Evolutionary conservation across 164 flowering plant genomes (phyloP).

Genomic region (Tetracentron sinense): DNA sequence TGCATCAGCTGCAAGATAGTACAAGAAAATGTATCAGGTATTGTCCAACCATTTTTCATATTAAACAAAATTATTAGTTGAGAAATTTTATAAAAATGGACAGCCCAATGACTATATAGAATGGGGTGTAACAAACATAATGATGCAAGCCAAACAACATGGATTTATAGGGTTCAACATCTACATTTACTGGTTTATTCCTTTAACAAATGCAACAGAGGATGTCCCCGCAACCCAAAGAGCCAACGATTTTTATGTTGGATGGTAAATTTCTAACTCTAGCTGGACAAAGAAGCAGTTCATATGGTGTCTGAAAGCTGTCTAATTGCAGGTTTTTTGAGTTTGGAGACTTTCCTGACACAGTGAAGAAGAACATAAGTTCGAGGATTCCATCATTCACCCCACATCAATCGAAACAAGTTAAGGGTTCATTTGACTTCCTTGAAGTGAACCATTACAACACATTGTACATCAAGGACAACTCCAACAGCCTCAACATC

Average conservation of each 20-base stretch:
- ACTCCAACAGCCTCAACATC: no score
- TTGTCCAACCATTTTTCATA: no score
- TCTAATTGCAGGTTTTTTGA: constrained; percentile 32
- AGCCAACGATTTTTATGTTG: constrained; percentile 19
- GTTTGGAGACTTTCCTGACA: constrained; percentile 58
- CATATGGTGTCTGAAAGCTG: background rate
- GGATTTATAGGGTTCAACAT: constrained; percentile 21
- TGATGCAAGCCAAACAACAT: constrained; percentile 19
- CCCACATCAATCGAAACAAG: no score
- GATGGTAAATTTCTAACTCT: no score
- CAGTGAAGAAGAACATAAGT: constrained; percentile 47
- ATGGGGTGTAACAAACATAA: no score
- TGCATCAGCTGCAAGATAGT: constrained; percentile 15
- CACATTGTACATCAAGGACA: no score
- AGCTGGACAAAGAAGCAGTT: no score
- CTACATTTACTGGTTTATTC: constrained; percentile 6
- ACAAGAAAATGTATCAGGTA: constrained; percentile 17
- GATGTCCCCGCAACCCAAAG: constrained; percentile 22
- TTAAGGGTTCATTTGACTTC: no score
- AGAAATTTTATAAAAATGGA: no score
- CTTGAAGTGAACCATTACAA: no score
- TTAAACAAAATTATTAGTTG: no score
- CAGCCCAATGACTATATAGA: no score
- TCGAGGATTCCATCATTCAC: constrained; percentile 53
- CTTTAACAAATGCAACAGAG: constrained; percentile 18